Conservation (phyloP, 768 basidiomycete species). For the Russula sp. region DNA sequence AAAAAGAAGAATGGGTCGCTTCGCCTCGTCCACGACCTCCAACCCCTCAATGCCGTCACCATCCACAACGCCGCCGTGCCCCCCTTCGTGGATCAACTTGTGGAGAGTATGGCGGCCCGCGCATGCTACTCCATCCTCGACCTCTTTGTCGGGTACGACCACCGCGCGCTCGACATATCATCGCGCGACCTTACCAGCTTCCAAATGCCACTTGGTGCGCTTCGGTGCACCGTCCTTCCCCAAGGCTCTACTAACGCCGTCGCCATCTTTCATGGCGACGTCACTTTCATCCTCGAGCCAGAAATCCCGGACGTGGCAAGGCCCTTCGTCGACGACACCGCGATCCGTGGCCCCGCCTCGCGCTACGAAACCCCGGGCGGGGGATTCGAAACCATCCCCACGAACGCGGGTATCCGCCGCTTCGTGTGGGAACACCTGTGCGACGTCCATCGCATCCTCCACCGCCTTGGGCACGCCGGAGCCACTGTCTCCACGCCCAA, state of each 20-base stretch:
- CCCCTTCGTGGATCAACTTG: slow-evolving; percentile 18
- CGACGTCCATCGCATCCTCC: background rate
- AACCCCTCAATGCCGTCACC: slow-evolving; percentile 23
- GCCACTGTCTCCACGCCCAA: background rate
- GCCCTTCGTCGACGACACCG: background rate
- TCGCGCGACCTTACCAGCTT: background rate
- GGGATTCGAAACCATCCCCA: background rate
- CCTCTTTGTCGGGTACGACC: background rate
- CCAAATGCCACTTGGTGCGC: background rate
- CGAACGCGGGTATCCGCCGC: background rate
- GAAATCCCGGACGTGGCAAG: background rate
- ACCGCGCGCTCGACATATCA: background rate
- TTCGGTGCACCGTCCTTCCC: too few species aligned
- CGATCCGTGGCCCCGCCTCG: background rate
- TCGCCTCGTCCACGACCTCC: slow-evolving; percentile 24
- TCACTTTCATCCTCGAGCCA: background rate
- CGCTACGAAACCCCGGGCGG: background rate
- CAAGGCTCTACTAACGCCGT: background rate
- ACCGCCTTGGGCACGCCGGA: background rate
- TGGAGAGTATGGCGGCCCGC: slow-evolving; percentile 15
- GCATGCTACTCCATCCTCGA: background rate
- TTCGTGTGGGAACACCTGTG: background rate
- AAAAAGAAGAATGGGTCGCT: background rate
- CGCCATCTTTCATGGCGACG: background rate
- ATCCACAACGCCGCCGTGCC: slow-evolving; percentile 2